These are phyloP conservation scores for Colletotrichum tamarilloi DNA, from an alignment of 2,329 filamentous ascomycete genomes.

Conservation along the genomic window DNA sequence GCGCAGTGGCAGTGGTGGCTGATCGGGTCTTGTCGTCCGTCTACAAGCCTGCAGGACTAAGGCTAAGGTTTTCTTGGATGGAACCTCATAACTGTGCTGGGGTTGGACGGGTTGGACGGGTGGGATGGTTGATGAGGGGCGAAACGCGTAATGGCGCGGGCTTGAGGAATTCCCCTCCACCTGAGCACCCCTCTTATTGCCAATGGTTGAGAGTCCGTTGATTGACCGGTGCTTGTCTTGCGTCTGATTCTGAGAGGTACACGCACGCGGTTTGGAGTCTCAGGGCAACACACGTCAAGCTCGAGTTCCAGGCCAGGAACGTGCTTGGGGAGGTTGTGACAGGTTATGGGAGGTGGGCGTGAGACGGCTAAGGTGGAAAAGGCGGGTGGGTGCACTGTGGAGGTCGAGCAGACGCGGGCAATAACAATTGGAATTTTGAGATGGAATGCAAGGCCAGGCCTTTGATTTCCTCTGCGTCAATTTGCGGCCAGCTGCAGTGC, in stretches of 20 bases:
- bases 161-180: slow-evolving; percentile 7
- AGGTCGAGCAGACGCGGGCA: neutral
- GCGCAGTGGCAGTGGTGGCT: slow-evolving; percentile 10
- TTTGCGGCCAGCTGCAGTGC: neutral
- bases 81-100: slow-evolving; percentile 16
- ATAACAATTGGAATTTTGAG: neutral
- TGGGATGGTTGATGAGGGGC: slow-evolving; percentile 32
- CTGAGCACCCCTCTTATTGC: slow-evolving; percentile 1
- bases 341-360: neutral
- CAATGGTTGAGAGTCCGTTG: neutral
- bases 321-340: neutral
- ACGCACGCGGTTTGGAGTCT: neutral
- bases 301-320: neutral
- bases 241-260: slow-evolving; percentile 1
- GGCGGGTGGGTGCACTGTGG: neutral
- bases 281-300: neutral
- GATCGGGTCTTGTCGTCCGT: slow-evolving; percentile 15
- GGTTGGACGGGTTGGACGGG: slow-evolving; percentile 23
- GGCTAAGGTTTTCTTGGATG: slow-evolving; percentile 30
- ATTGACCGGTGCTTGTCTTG: neutral
- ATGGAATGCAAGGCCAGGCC: slow-evolving; percentile 17
- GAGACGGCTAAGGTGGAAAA: neutral
- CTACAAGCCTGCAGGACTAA: slow-evolving; percentile 5
- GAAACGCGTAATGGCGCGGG: slow-evolving; percentile 35
- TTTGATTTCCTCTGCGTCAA: neutral